Base-by-base conservation (phyloP, 805 yeast species). In the Kregervanrija pseudodelftensis region DNA sequence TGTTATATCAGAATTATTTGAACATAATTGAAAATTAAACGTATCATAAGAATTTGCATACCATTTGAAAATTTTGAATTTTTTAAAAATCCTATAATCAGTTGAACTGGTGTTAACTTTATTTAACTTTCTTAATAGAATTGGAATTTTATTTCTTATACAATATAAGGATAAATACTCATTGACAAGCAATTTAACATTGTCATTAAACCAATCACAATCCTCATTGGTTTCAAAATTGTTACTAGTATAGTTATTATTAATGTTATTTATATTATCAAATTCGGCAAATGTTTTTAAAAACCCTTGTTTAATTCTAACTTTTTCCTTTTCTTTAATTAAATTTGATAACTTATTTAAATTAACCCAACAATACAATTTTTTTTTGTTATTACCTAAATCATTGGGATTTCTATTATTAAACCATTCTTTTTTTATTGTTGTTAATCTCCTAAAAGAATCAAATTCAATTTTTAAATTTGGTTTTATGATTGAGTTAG, bases 81-180 rank as follows among this genome's bases (percentile, higher is more conserved):
- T 51, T 15, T 54, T 43, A 34, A 53, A 53, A 45, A 52, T 61
- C 50, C 49, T 59, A 48, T 44, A 64, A 65, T 49, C 74, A 45
- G 28, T 45, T 40, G 45, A 58, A 22, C 44, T 41, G 0, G n/a
- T 8, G 37, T 46, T 43, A 2, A 35, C 46, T 37, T 38, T 66
- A 11, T 33, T 44, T 43, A 56, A 70, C 52, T 49, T 63, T 44
- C 63, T 50, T 22, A 51, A 50, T 11, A 59, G 44, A 4, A 67
- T 39, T 4, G 60, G 56, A 2, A 68, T 45, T 3, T 52, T 44
- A 9, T 63, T 47, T 5, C 51, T 40, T 2, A 41, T 15, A 16
- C 64, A 59, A 47, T 51, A 66, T n/a, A 46, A 37, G 1, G 66
- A 52, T 16, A 64, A 47, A 30, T 59, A 40, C 42, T 67, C 67